Percentiles rank a stretch among this genome's conserved stretches.
Conservation (phyloP, 805 yeast genomes). For the Teunomyces stri region DNA sequence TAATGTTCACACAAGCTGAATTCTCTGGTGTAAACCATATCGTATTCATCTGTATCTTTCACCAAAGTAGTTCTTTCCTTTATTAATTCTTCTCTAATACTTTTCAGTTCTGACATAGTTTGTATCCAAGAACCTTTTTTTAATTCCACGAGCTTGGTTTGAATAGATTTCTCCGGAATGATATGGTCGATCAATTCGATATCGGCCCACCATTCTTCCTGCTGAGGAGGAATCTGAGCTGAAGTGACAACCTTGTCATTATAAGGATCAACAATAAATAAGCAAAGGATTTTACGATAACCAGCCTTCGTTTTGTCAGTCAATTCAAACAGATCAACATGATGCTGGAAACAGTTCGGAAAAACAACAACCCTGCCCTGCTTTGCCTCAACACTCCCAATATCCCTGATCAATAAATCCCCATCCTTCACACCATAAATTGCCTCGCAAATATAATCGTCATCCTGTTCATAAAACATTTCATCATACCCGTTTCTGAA, state of each 20-base stretch:
- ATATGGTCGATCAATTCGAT: conserved; percentile 5
- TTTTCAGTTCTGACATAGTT: conserved; percentile 22
- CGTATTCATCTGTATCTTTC: conserved; percentile 13
- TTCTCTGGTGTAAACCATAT: not conserved
- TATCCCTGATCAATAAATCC: conserved; percentile 15
- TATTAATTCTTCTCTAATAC: conserved; percentile 28
- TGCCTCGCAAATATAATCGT: conserved; percentile 18
- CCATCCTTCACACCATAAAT: conserved; percentile 31
- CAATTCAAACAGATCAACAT: conserved; percentile 38
- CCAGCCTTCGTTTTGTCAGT: conserved; percentile 34
- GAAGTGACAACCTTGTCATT: conserved; percentile 26
- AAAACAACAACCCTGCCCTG: conserved; percentile 32
- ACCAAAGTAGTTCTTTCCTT: conserved; percentile 22
- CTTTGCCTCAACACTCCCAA: conserved; percentile 25
- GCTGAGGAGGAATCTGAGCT: conserved; percentile 38
- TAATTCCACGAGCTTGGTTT: conserved; percentile 5
- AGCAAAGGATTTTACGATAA: conserved; percentile 37
- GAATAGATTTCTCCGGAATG: not conserved
- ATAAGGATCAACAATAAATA: conserved; percentile 37
- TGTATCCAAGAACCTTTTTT: conserved; percentile 15
- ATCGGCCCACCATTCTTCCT: conserved; percentile 30
- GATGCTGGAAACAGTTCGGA: conserved; percentile 40
- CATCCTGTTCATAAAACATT: conserved; percentile 36
- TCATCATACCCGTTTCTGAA: conserved; percentile 29
- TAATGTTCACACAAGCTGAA: not conserved